Evolutionary conservation across 78 protist genomes (phyloP).

Genomic region (Bigelowiella natans): DNA sequence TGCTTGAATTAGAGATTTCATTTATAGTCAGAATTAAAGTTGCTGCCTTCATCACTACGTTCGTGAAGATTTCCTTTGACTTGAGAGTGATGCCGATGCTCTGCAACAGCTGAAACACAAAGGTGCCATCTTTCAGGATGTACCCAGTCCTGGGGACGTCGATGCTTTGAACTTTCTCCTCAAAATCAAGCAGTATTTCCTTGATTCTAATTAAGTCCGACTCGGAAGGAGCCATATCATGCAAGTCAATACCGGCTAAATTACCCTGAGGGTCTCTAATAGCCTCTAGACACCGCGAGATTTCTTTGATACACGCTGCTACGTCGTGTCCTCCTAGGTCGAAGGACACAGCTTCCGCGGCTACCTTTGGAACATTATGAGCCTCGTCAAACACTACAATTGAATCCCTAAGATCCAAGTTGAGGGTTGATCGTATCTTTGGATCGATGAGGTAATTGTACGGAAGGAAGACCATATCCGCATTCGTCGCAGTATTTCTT

Average conservation of each 20-base stretch:
- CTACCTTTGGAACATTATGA: constrained; percentile 34
- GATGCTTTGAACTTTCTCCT: not conserved
- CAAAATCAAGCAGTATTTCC: not conserved
- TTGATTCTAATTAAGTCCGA: not conserved
- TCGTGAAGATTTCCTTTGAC: not conserved
- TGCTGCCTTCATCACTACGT: not conserved
- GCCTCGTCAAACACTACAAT: constrained; percentile 78
- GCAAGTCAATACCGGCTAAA: not conserved
- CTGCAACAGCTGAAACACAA: not conserved
- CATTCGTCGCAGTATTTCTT: constrained; percentile 11
- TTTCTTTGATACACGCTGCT: not conserved
- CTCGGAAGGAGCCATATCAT: not conserved
- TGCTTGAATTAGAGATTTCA: not conserved
- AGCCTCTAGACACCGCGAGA: not conserved
- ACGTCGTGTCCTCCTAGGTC: constrained; percentile 25
- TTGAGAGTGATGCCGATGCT: not conserved
- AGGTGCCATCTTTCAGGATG: not conserved
- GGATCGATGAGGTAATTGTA: constrained; percentile 90
- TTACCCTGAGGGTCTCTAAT: not conserved
- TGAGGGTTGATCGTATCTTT: constrained; percentile 25
- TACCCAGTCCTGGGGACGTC: not conserved
- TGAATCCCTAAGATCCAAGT: constrained; percentile 1
- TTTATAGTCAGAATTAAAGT: not conserved
- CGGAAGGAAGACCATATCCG: constrained; percentile 80
- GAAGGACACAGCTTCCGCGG: constrained; percentile 47